Percentiles rank a stretch among this genome's conserved stretches.
Conservation (phyloP, 179 eudicot genomes). For the Beta lomatogona region DNA sequence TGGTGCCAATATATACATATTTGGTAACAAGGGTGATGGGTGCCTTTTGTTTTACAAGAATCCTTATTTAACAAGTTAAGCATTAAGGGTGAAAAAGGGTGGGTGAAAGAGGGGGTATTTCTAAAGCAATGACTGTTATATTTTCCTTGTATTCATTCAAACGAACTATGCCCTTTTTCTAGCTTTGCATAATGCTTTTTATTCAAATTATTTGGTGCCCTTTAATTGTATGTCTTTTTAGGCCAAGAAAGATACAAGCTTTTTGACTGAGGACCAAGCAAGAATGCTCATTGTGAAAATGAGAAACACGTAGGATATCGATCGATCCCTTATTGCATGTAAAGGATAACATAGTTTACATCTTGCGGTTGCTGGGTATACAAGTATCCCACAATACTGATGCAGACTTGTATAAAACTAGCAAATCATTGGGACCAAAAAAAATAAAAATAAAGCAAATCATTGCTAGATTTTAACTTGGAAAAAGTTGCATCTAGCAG, state of each 20-base stretch:
- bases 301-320: conserved; percentile 31
- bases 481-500: conserved; percentile 15
- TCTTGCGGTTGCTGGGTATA: conserved; percentile 11
- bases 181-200: conserved; percentile 47
- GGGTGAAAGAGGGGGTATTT: neutral
- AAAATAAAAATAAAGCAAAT: conserved; percentile 4
- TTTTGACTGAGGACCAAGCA: conserved; percentile 64
- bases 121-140: conserved; percentile 22
- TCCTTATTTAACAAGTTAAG: conserved; percentile 32
- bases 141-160: conserved; percentile 47
- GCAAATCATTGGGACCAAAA: conserved; percentile 16
- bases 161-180: conserved; percentile 45
- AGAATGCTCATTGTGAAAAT: conserved; percentile 13
- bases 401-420: conserved; percentile 1
- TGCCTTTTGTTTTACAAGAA: conserved; percentile 35
- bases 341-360: conserved; percentile 22
- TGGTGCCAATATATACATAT: conserved; percentile 17
- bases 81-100: conserved; percentile 25
- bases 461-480: conserved; percentile 24
- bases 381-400: conserved; percentile 7
- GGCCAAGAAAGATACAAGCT: conserved; percentile 62
- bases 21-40: conserved; percentile 25
- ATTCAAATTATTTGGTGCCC: conserved; percentile 64
- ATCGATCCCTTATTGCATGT: neutral
- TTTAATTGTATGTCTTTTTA: conserved; percentile 66